Base-by-base conservation (phyloP, 768 basidiomycete species). In the Pulveroboletus sp. region DNA sequence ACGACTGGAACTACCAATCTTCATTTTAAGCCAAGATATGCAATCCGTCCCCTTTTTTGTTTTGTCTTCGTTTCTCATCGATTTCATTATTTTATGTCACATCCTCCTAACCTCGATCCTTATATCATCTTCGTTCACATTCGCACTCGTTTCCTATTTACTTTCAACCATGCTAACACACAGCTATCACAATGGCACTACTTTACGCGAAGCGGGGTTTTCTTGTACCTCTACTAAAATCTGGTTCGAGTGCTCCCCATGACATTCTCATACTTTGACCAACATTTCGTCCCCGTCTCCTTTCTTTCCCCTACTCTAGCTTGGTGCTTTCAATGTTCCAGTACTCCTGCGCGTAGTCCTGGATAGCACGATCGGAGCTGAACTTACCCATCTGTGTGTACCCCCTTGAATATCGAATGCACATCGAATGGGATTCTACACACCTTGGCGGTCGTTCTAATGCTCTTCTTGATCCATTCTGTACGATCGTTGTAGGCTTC, bases 401-500 rank as follows among this genome's bases (percentile, higher is more conserved):
- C 44, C 71, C 2, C 15, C 32, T 12, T 81, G 27, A 79, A 81
- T n/a, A 80, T 79, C 11, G 82, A 21, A 88, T 44, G 75, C 66
- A 33, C 32, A 12, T 8, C 15, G n/a, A 7, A 63, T 21, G 36
- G 43, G 47, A 56, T 21, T 21, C 40, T 9, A 47, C 57, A 12
- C 50, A 81, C 83, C 76, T 87, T 89, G 32, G 86, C 87, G 6
- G 85, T 83, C 12, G 91, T 93, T 39, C 76, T 70, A 66, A 93
- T 92, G 15, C 84, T 86, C 74, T 94, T 96, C 73, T 91, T 89
- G 67, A 84, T 80, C 96, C 96, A 98, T 56, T 88, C 85, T 0
- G 82, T 79, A 50, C 78, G 82, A 63, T 98, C 86, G 39, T 75
- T 72, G 70, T 92, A 98, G 0, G 88, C 89, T 57, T 89, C 81